phyloP scores from a whole-genome alignment of 2,329 filamentous ascomycete genomes.

The Fusarium sp. region DNA sequence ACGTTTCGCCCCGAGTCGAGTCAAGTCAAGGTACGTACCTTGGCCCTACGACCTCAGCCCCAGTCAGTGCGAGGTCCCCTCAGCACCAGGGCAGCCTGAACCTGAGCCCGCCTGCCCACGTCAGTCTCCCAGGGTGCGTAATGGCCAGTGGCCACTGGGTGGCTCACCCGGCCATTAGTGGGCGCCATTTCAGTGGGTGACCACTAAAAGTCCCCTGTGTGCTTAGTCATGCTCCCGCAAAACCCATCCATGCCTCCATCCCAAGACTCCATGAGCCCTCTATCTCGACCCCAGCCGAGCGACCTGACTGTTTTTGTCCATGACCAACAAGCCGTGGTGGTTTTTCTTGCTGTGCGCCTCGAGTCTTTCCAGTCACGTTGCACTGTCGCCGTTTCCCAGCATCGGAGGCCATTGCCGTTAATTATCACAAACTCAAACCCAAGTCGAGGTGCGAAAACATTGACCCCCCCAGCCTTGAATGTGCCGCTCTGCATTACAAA shows the following conservation, averaged over 20 bases:
- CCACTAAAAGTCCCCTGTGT: slow-evolving; percentile 14
- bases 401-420: slow-evolving; percentile 30
- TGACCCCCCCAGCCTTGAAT: slow-evolving; percentile 25
- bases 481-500: slow-evolving; percentile 28
- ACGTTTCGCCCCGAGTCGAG: slow-evolving; percentile 27
- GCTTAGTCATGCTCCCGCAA: slow-evolving; percentile 30
- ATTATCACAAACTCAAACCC: slow-evolving; percentile 20
- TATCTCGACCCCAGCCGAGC: slow-evolving; percentile 36
- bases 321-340: slow-evolving; percentile 31
- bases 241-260: slow-evolving; percentile 42
- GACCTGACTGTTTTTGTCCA: slow-evolving; percentile 30
- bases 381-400: slow-evolving; percentile 26
- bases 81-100: not conserved
- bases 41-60: slow-evolving; percentile 4
- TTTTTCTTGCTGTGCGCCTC: slow-evolving; percentile 32
- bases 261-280: slow-evolving; percentile 43
- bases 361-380: slow-evolving; percentile 22
- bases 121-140: slow-evolving; percentile 38
- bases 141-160: slow-evolving; percentile 21
- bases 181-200: slow-evolving; percentile 27
- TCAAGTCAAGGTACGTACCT: slow-evolving; percentile 29
- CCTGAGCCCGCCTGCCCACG: slow-evolving; percentile 17
- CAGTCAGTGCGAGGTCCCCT: not conserved
- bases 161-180: slow-evolving; percentile 4
- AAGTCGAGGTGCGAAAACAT: slow-evolving; percentile 32